Percentiles rank a stretch among this genome's conserved stretches.
These are phyloP conservation scores for Arabidopsis lyrata DNA, from an alignment of 441 rosid species.

Conservation along the genomic window DNA sequence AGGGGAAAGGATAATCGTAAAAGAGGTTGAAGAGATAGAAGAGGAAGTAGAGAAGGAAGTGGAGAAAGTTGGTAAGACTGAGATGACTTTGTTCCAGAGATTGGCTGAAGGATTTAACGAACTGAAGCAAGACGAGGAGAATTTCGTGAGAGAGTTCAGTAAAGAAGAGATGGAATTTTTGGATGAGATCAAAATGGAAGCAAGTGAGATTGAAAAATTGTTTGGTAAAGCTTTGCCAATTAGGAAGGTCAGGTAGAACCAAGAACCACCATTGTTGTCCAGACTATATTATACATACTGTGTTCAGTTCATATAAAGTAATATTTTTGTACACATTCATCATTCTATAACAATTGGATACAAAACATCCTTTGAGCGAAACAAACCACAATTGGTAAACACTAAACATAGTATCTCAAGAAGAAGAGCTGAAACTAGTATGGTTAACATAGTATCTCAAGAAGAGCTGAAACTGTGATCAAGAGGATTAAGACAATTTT, in stretches of 20 bases:
- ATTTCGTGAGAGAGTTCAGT: constrained; percentile 63
- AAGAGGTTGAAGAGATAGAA: constrained; percentile 70
- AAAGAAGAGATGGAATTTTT: constrained; percentile 83
- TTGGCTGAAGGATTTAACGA: constrained; percentile 77
- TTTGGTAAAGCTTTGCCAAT: constrained; percentile 76
- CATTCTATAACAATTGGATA: constrained; percentile 19
- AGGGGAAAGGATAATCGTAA: constrained; percentile 65
- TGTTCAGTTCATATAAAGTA: constrained; percentile 2
- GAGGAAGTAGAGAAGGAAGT: constrained; percentile 67
- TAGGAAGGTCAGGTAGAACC: constrained; percentile 73
- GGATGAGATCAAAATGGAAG: constrained; percentile 80
- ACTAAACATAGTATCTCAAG: constrained; percentile 46
- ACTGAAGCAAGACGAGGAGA: constrained; percentile 72
- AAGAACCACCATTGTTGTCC: constrained; percentile 15
- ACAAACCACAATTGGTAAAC: not conserved
- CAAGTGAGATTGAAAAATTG: constrained; percentile 80
- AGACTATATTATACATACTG: constrained; percentile 27
- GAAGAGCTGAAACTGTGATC: constrained; percentile 68
- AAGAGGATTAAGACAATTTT: constrained; percentile 38
- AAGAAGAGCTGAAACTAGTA: constrained; percentile 67
- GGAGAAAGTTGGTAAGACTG: constrained; percentile 69
- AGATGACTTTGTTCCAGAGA: constrained; percentile 74
- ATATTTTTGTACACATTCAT: constrained; percentile 30
- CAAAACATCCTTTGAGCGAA: constrained; percentile 26
- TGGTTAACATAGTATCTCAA: constrained; percentile 36